A percentile compares a stretch with the other conserved stretches of the same genome.
phyloP scores from a whole-genome alignment of 345 rosid species.

The Turnera subulata region DNA sequence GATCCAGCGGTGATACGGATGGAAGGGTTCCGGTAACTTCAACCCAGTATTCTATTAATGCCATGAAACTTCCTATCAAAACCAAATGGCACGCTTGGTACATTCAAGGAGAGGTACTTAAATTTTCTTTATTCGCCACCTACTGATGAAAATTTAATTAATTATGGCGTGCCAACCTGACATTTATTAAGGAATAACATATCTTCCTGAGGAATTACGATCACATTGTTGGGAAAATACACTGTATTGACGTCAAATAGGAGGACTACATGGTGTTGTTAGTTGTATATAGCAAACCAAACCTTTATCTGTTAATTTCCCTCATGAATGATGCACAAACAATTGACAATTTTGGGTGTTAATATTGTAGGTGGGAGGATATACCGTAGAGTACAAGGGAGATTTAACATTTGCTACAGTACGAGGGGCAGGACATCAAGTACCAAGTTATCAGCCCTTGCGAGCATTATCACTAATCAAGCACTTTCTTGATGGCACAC shows the following conservation, averaged over 20 bases:
- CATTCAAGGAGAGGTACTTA: conserved; percentile 3
- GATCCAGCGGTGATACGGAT: conserved; percentile 72
- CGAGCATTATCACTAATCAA: conserved; percentile 21
- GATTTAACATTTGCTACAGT: conserved; percentile 31
- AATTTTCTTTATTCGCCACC: too few relatives aligned
- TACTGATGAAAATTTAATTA: too few relatives aligned
- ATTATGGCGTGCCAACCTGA: too few relatives aligned
- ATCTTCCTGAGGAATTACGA: too few relatives aligned
- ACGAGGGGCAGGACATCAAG: conserved; percentile 37
- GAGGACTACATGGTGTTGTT: too few relatives aligned
- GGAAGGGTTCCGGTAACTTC: conserved; percentile 81
- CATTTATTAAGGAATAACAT: too few relatives aligned
- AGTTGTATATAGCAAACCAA: too few relatives aligned
- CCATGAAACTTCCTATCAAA: conserved; percentile 51
- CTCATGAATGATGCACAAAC: too few relatives aligned
- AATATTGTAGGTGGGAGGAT: conserved; percentile 28
- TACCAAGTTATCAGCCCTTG: conserved; percentile 35
- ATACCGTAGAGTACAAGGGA: conserved; percentile 22
- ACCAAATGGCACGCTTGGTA: conserved; percentile 76
- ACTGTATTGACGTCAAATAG: too few relatives aligned
- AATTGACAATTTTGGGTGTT: background rate
- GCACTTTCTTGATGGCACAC: conserved; percentile 10
- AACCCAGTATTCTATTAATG: conserved; percentile 52
- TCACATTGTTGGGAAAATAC: too few relatives aligned
- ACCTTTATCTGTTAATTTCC: too few relatives aligned